phyloP scores from a whole-genome alignment of 1,284 basidiomycete genomes.

The Phenoliferia sp. region DNA sequence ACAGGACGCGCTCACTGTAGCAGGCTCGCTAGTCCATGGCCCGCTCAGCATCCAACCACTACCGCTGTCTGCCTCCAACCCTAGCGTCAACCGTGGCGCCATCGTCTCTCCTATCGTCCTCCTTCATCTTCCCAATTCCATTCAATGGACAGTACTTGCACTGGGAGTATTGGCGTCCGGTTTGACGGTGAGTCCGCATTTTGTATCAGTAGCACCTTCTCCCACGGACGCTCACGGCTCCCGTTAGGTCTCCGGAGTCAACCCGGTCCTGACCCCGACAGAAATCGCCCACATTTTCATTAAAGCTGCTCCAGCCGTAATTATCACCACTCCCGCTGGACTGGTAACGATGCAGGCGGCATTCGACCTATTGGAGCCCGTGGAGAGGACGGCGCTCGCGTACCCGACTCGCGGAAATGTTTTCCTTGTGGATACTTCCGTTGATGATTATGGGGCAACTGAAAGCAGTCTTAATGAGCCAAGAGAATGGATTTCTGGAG shows the following conservation, averaged over 20 bases:
- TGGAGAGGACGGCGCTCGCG: conserved; percentile 11
- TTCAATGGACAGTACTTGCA: conserved; percentile 40
- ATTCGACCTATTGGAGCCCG: conserved; percentile 15
- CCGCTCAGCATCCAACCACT: conserved; percentile 12
- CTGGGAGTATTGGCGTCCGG: conserved; percentile 40
- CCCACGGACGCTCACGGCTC: not conserved
- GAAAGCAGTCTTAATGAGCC: not conserved
- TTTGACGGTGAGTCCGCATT: conserved; percentile 16
- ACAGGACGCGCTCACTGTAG: conserved; percentile 23
- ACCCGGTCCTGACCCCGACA: conserved; percentile 40
- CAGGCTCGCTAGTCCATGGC: conserved; percentile 20
- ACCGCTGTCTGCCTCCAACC: conserved; percentile 13
- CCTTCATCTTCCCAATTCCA: conserved; percentile 44
- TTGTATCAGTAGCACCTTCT: too few relatives aligned
- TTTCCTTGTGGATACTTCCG: conserved; percentile 33
- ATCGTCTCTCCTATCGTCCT: conserved; percentile 39
- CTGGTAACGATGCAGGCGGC: conserved; percentile 25
- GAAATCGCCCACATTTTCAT: conserved; percentile 44
- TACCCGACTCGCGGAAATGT: conserved; percentile 27
- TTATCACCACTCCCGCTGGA: conserved; percentile 37
- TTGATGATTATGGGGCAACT: conserved; percentile 33
- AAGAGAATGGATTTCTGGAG: not conserved
- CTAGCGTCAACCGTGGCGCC: conserved; percentile 25
- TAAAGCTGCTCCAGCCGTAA: conserved; percentile 39
- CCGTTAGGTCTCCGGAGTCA: conserved; percentile 39